phyloP scores from a whole-genome alignment of 2,329 filamentous ascomycete species.

The Phyllosticta citribraziliensis region DNA sequence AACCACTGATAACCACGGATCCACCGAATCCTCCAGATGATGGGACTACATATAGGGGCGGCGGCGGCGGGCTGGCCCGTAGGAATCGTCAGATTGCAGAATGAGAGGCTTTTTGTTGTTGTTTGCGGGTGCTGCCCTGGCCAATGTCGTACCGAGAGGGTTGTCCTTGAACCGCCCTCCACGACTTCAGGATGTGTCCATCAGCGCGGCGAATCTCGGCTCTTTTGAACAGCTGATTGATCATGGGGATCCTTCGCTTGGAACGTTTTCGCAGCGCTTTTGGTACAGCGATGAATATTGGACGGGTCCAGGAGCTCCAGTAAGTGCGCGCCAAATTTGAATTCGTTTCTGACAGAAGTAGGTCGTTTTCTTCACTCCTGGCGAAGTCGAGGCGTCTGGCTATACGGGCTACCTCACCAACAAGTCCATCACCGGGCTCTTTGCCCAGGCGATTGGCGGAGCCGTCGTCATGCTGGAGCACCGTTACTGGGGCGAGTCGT shows the following conservation, averaged over 20 bases:
- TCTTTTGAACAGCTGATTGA: conserved; percentile 50
- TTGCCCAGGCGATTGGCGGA: conserved; percentile 43
- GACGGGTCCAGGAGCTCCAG: conserved; percentile 45
- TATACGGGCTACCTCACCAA: conserved; percentile 45
- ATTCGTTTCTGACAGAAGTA: neutral
- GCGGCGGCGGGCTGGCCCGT: neutral
- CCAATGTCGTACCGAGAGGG: neutral
- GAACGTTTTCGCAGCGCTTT: conserved; percentile 46
- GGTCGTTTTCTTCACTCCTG: conserved; percentile 41
- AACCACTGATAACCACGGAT: neutral
- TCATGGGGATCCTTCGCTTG: conserved; percentile 45
- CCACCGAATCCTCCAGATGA: neutral
- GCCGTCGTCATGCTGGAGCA: conserved; percentile 49
- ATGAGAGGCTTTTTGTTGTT: neutral
- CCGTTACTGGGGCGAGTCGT: conserved; percentile 49
- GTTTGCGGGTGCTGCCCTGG: neutral
- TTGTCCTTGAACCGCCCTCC: neutral
- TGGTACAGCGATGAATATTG: conserved; percentile 44
- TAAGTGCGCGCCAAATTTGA: conserved; percentile 16
- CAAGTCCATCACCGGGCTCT: conserved; percentile 38
- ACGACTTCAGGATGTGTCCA: neutral
- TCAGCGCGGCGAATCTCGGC: neutral
- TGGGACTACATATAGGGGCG: neutral
- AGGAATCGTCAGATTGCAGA: neutral
- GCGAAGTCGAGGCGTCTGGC: conserved; percentile 38